Evolutionary conservation across 179 eudicot genomes (phyloP).

Genomic region (Silene coronaria): DNA sequence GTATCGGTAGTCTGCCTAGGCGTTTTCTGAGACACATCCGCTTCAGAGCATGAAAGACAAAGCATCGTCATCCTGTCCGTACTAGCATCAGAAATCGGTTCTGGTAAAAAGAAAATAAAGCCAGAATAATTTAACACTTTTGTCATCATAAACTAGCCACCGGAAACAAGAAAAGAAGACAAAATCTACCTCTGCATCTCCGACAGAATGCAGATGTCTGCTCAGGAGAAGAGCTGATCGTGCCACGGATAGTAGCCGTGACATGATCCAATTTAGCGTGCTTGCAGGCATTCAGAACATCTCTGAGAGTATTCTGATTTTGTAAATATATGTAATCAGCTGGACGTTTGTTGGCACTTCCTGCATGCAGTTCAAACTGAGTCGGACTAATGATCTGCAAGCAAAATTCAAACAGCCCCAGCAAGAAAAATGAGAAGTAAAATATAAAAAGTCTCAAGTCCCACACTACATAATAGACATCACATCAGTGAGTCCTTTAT

Average conservation of each 20-base stretch:
- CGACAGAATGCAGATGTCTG: slow-evolving; percentile 34
- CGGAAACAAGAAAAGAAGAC: neutral
- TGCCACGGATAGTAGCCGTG: slow-evolving; percentile 33
- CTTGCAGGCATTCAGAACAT: slow-evolving; percentile 65
- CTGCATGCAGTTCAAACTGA: slow-evolving; percentile 74
- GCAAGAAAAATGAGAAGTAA: neutral
- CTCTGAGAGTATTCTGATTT: slow-evolving; percentile 63
- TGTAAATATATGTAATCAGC: slow-evolving; percentile 68
- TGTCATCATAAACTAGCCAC: neutral
- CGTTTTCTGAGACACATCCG: slow-evolving; percentile 29
- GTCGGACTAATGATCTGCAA: slow-evolving; percentile 63
- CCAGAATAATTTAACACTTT: slow-evolving; percentile 4
- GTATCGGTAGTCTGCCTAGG: slow-evolving; percentile 26
- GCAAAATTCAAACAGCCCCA: neutral
- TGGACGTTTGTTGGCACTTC: slow-evolving; percentile 71
- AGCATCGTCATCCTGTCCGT: slow-evolving; percentile 28
- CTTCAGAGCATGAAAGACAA: slow-evolving; percentile 40
- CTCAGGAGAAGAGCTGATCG: slow-evolving; percentile 31
- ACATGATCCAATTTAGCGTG: slow-evolving; percentile 30
- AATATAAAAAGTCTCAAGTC: neutral
- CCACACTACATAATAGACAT: neutral
- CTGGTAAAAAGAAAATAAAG: slow-evolving; percentile 24
- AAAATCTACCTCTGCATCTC: slow-evolving; percentile 55
- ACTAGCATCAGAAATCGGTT: slow-evolving; percentile 39
- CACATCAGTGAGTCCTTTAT: too few species aligned